Percentiles rank a stretch among this genome's conserved stretches.
phyloP scores from a whole-genome alignment of 495 filamentous ascomycete genomes.

The Trichoderma reesei region DNA sequence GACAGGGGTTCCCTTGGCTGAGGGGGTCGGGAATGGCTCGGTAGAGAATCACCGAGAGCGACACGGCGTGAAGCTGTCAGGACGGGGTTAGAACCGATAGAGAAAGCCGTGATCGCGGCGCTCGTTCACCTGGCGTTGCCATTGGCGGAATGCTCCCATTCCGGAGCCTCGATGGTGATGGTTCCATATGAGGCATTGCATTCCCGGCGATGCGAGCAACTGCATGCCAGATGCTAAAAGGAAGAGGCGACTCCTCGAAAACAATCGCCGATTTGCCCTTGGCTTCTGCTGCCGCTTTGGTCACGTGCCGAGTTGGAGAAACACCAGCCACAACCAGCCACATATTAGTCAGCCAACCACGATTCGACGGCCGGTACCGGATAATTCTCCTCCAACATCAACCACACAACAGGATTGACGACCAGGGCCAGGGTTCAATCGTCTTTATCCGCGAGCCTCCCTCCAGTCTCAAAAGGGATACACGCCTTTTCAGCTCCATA shows the following conservation, averaged over 20 bases:
- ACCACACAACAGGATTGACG: no score
- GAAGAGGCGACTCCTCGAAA: not conserved
- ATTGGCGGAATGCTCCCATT: constrained; percentile 1
- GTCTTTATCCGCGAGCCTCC: not conserved
- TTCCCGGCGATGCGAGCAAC: not conserved
- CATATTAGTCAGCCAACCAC: not conserved
- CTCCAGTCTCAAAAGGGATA: not conserved
- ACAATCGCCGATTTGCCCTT: not conserved
- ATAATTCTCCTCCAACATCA: not conserved
- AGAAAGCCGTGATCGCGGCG: not conserved
- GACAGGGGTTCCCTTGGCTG: not conserved
- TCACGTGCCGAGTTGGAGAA: not conserved
- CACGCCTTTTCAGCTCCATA: not conserved
- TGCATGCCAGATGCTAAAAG: not conserved
- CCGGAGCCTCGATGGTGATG: not conserved
- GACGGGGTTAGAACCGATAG: not conserved
- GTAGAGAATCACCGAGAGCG: not conserved
- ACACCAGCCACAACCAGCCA: not conserved
- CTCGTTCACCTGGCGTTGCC: not conserved
- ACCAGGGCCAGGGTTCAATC: not conserved
- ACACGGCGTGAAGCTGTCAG: not conserved
- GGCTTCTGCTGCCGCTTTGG: not conserved
- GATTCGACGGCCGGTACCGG: not conserved
- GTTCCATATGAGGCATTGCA: not conserved
- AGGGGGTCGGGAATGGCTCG: not conserved